Evolutionary conservation across 129 eudicot species (phyloP).

Genomic region (Heracleum sosnowskyi): DNA sequence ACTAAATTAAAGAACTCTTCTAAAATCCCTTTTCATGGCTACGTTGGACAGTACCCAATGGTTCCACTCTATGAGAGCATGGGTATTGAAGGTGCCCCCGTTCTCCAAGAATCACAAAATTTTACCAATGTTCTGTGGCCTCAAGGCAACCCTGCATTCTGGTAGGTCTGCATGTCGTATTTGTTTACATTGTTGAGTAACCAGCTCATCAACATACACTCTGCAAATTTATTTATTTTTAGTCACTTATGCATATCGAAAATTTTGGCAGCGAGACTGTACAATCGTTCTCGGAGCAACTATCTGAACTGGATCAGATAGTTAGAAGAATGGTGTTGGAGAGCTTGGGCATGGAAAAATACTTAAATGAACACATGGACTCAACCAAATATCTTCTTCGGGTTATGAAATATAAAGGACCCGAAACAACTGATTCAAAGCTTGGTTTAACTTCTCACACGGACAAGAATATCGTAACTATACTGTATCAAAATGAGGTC

Average conservation of each 20-base stretch:
- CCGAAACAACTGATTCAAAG: slow-evolving; percentile 33
- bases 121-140: slow-evolving; percentile 61
- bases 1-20: slow-evolving; percentile 42
- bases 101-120: slow-evolving; percentile 26
- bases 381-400: slow-evolving; percentile 43
- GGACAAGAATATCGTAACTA: slow-evolving; percentile 58
- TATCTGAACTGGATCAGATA: slow-evolving; percentile 39
- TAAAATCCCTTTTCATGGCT: slow-evolving; percentile 46
- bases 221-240: too few relatives aligned
- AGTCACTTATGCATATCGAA: not conserved
- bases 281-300: slow-evolving; percentile 30
- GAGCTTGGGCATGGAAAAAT: slow-evolving; percentile 36
- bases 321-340: slow-evolving; percentile 52
- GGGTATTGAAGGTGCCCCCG: slow-evolving; percentile 38
- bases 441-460: slow-evolving; percentile 56
- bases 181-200: not conserved
- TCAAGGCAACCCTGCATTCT: slow-evolving; percentile 42
- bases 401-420: slow-evolving; percentile 52
- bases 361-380: slow-evolving; percentile 43
- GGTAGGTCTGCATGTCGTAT: slow-evolving; percentile 19
- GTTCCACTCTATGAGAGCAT: slow-evolving; percentile 60
- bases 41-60: slow-evolving; percentile 42
- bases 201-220: too few relatives aligned
- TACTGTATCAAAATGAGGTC: slow-evolving; percentile 50
- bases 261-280: slow-evolving; percentile 28